phyloP scores from a whole-genome alignment of 2,329 filamentous ascomycete species.

The Sarocladiaceae sp. region DNA sequence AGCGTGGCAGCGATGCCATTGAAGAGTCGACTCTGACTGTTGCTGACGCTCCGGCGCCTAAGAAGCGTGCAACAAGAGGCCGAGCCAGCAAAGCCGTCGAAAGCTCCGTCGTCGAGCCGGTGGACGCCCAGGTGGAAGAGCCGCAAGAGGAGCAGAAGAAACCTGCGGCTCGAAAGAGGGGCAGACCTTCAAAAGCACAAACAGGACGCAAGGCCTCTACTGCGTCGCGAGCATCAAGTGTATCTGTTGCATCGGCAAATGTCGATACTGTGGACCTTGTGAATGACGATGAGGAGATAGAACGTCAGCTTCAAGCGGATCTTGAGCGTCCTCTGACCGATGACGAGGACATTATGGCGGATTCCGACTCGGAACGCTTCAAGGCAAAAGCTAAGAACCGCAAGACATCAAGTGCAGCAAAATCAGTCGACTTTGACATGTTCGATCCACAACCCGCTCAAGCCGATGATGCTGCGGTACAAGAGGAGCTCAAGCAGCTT shows the following conservation, averaged over 20 bases:
- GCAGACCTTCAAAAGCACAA: constrained; percentile 35
- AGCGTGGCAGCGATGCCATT: constrained; percentile 56
- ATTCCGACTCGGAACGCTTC: constrained; percentile 38
- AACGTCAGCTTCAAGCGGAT: constrained; percentile 59
- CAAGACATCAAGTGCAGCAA: constrained; percentile 18
- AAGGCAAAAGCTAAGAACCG: constrained; percentile 19
- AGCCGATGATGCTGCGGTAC: constrained; percentile 40
- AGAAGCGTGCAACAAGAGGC: constrained; percentile 50
- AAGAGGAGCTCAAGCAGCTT: constrained; percentile 44
- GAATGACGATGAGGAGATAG: constrained; percentile 54
- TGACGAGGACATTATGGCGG: constrained; percentile 41
- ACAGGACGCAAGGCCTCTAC: constrained; percentile 29
- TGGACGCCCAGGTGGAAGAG: constrained; percentile 25
- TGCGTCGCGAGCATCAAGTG: constrained; percentile 44
- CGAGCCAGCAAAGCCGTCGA: constrained; percentile 40
- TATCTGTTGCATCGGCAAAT: constrained; percentile 38
- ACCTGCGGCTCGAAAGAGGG: constrained; percentile 35
- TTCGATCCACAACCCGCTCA: constrained; percentile 42
- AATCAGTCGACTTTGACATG: constrained; percentile 41
- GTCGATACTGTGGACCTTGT: not conserved
- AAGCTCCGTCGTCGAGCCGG: constrained; percentile 29
- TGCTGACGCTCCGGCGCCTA: constrained; percentile 45
- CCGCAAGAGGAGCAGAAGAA: constrained; percentile 18
- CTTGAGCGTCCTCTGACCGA: constrained; percentile 51
- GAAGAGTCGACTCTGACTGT: constrained; percentile 38